Evolutionary conservation across 1,284 basidiomycete genomes (phyloP).

Genomic region (Filobasidium uniguttulatum): DNA sequence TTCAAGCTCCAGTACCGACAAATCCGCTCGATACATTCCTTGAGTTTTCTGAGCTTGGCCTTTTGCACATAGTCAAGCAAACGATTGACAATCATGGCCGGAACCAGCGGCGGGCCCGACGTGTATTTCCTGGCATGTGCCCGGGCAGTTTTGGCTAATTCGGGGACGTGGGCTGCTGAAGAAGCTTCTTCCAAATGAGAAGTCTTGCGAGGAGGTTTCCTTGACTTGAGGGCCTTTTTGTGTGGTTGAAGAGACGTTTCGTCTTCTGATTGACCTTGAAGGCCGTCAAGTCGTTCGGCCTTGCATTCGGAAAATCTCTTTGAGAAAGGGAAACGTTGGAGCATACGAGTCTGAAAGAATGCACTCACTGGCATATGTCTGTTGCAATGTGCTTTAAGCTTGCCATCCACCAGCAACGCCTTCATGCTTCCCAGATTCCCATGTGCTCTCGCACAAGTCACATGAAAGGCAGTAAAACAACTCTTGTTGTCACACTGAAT

Average conservation of each 20-base stretch:
- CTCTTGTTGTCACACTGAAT: conserved; percentile 88
- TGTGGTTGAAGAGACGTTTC: background rate
- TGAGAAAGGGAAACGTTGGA: no score
- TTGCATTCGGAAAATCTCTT: no score
- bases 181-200: background rate
- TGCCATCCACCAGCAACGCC: conserved; percentile 41
- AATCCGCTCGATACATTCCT: conserved; percentile 60
- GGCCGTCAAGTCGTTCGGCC: no score
- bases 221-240: background rate
- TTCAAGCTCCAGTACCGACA: conserved; percentile 97
- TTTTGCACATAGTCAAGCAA: conserved; percentile 65
- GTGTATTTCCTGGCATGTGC: conserved; percentile 44
- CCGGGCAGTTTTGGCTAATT: conserved; percentile 39
- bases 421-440: conserved; percentile 79
- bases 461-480: conserved; percentile 89
- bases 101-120: conserved; percentile 43
- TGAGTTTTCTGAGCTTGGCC: conserved; percentile 60
- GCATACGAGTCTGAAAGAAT: background rate
- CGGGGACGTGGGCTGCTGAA: background rate
- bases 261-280: no score
- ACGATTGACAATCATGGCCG: conserved; percentile 45
- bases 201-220: no score
- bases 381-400: conserved; percentile 67
- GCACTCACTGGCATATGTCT: conserved; percentile 68
- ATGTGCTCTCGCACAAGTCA: conserved; percentile 80